These are phyloP conservation scores for Aspergillus tamarii DNA, from an alignment of 2,329 filamentous ascomycete genomes.

Conservation along the genomic window DNA sequence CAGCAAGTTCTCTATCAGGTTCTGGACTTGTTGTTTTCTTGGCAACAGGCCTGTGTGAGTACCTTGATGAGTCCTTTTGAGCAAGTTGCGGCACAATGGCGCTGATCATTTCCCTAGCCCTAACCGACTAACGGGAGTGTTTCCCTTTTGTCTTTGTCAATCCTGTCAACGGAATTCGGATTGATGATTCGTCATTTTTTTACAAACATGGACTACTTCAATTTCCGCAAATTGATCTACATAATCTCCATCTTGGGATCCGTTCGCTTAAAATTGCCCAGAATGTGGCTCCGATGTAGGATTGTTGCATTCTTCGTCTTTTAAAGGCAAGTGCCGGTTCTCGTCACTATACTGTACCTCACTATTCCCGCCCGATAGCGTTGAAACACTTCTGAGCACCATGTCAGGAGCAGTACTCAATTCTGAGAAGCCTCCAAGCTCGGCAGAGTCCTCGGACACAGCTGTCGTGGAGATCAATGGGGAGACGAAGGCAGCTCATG, in stretches of 20 bases:
- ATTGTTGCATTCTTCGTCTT: neutral
- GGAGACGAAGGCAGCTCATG: conserved; percentile 16
- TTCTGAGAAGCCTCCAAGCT: conserved; percentile 8
- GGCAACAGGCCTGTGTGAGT: conserved; percentile 9
- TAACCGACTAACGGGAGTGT: conserved; percentile 1
- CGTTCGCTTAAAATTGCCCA: conserved; percentile 6
- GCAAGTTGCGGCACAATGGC: conserved; percentile 22
- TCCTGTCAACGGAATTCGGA: neutral
- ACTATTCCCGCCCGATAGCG: neutral
- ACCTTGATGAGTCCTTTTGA: conserved; percentile 38
- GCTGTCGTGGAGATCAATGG: neutral
- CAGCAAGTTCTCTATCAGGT: neutral
- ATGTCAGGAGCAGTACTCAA: conserved; percentile 6
- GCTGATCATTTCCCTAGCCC: conserved; percentile 17
- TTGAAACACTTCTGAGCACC: neutral
- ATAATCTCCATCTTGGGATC: neutral
- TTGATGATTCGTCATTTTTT: neutral
- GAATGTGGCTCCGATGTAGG: neutral
- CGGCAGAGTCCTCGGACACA: conserved; percentile 7
- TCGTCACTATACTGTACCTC: neutral
- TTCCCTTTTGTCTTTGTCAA: neutral
- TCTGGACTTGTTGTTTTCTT: conserved; percentile 3
- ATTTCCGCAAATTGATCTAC: neutral
- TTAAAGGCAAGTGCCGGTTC: neutral
- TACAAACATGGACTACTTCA: neutral